phyloP scores from a whole-genome alignment of 345 rosid genomes.

The Aurinia saxatilis region DNA sequence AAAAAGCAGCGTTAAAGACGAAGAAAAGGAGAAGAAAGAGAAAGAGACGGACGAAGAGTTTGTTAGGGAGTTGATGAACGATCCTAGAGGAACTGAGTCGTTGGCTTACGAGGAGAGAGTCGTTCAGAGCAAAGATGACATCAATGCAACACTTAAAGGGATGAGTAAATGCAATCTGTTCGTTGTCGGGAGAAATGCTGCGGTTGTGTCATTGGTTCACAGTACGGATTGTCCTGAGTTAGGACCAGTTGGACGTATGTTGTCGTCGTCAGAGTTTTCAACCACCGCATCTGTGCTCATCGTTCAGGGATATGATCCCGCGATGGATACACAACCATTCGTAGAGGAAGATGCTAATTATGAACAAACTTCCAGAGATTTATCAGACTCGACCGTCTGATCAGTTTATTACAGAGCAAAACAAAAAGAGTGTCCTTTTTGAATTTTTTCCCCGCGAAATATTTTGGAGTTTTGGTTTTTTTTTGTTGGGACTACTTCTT shows the following conservation, averaged over 20 bases:
- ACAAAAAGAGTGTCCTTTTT: not conserved
- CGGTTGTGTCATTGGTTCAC: slow-evolving; percentile 21
- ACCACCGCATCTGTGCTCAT: slow-evolving; percentile 40
- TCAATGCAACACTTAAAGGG: slow-evolving; percentile 22
- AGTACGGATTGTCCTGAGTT: slow-evolving; percentile 39
- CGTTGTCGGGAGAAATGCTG: slow-evolving; percentile 38
- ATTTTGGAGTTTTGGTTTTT: not conserved
- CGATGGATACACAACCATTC: slow-evolving; percentile 26
- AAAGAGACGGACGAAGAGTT: slow-evolving; percentile 21
- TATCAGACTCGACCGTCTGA: slow-evolving; percentile 11
- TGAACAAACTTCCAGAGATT: slow-evolving; percentile 10
- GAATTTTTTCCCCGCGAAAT: not conserved
- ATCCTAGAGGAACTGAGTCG: slow-evolving; percentile 24
- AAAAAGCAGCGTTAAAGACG: not conserved
- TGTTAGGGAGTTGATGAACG: slow-evolving; percentile 23
- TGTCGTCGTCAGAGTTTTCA: slow-evolving; percentile 41
- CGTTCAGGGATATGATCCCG: slow-evolving; percentile 35
- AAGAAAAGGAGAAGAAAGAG: slow-evolving; percentile 11
- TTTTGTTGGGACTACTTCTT: not conserved
- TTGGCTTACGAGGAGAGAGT: slow-evolving; percentile 28
- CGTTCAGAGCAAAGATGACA: slow-evolving; percentile 32
- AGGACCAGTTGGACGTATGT: slow-evolving; percentile 41
- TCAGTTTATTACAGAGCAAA: not conserved
- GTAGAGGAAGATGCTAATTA: slow-evolving; percentile 16
- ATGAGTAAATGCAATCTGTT: slow-evolving; percentile 35